These are phyloP conservation scores for Rutstroemia sp. DNA, from an alignment of 2,329 filamentous ascomycete genomes.

Conservation along the genomic window DNA sequence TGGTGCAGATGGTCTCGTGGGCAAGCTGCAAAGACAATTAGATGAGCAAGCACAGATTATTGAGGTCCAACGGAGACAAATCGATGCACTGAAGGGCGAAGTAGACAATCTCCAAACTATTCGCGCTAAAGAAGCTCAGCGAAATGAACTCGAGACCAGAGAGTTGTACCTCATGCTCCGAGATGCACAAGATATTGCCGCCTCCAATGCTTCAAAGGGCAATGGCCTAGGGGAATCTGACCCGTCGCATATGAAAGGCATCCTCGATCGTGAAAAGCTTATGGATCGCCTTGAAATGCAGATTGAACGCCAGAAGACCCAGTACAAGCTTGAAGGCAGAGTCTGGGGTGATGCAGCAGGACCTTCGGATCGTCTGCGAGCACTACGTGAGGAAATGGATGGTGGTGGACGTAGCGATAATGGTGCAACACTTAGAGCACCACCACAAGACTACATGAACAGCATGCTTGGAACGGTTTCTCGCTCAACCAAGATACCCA, in stretches of 20 bases:
- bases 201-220: conserved; percentile 64
- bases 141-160: conserved; percentile 91
- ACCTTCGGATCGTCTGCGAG: conserved; percentile 85
- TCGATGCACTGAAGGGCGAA: conserved; percentile 82
- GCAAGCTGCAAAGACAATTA: conserved; percentile 87
- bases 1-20: conserved; percentile 87
- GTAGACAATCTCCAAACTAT: conserved; percentile 79
- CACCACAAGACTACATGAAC: conserved; percentile 58
- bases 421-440: conserved; percentile 30
- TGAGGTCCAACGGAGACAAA: conserved; percentile 78
- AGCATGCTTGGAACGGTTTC: conserved; percentile 68
- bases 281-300: conserved; percentile 95
- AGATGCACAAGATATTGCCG: conserved; percentile 92
- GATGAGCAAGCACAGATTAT: conserved; percentile 89
- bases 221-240: conserved; percentile 52
- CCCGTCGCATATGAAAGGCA: conserved; percentile 76
- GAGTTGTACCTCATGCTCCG: conserved; percentile 97
- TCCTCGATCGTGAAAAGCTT: conserved; percentile 83
- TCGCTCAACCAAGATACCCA: conserved; percentile 48
- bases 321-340: conserved; percentile 92
- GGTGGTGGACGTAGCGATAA: conserved; percentile 39
- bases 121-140: conserved; percentile 82
- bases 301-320: conserved; percentile 92
- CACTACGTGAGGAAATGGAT: conserved; percentile 93
- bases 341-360: conserved; percentile 77